Conservation (phyloP, 148 eudicot species). For the Suaeda aralocaspica region DNA sequence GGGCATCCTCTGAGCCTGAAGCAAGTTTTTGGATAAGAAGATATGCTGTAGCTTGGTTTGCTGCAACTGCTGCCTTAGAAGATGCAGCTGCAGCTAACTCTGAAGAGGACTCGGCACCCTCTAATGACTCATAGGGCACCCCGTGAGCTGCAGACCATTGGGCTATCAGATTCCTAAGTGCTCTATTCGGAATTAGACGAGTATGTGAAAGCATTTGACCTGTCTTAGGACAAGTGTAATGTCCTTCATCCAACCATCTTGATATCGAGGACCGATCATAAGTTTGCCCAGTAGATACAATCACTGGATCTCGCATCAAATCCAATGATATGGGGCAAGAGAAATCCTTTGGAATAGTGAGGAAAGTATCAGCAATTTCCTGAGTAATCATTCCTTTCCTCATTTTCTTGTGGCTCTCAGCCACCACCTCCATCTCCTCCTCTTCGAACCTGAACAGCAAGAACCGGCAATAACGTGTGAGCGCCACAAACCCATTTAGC, state of each 20-base stretch:
- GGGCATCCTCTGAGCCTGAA: slow-evolving; percentile 54
- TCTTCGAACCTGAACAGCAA: slow-evolving; percentile 69
- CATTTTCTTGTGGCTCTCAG: slow-evolving; percentile 31
- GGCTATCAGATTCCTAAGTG: slow-evolving; percentile 62
- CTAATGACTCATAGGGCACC: slow-evolving; percentile 29
- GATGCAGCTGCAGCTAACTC: slow-evolving; percentile 38
- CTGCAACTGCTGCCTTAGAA: slow-evolving; percentile 68
- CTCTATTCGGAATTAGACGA: slow-evolving; percentile 58
- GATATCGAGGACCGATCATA: slow-evolving; percentile 69
- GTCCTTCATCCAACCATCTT: slow-evolving; percentile 89
- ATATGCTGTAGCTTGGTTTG: slow-evolving; percentile 61
- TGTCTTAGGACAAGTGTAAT: slow-evolving; percentile 81
- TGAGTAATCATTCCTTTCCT: slow-evolving; percentile 42
- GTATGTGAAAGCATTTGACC: slow-evolving; percentile 67
- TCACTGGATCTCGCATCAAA: slow-evolving; percentile 84
- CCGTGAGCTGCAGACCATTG: slow-evolving; percentile 75
- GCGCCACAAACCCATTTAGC: slow-evolving; percentile 66
- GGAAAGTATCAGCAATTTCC: slow-evolving; percentile 56
- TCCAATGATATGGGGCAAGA: slow-evolving; percentile 82
- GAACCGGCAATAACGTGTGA: slow-evolving; percentile 65
- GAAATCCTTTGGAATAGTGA: slow-evolving; percentile 69
- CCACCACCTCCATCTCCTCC: slow-evolving; percentile 48
- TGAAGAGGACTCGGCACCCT: slow-evolving; percentile 39
- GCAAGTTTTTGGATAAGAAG: slow-evolving; percentile 66
- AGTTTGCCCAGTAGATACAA: slow-evolving; percentile 80